Evolutionary conservation across 495 filamentous ascomycete genomes (phyloP).

Genomic region (Lasiosphaeria hispida): DNA sequence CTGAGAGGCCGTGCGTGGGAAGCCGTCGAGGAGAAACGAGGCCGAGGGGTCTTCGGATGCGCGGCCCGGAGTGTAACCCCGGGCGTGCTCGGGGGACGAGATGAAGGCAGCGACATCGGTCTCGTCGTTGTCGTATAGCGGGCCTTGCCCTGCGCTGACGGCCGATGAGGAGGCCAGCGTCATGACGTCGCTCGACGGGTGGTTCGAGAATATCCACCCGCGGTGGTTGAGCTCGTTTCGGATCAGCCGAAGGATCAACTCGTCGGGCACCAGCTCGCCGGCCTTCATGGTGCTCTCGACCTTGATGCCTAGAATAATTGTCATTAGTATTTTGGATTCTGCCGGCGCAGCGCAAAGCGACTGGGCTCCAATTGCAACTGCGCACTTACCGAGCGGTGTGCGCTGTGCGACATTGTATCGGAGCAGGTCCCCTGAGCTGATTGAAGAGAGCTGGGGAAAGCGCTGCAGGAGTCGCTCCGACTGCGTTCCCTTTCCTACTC

Average conservation of each 20-base stretch:
- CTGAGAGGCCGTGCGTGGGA: conserved; percentile 83
- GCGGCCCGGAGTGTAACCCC: conserved; percentile 32
- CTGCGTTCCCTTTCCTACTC: conserved; percentile 91
- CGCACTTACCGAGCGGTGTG: conserved; percentile 73
- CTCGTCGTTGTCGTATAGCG: conserved; percentile 24
- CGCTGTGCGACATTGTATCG: conserved; percentile 86
- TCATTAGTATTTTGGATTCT: background rate
- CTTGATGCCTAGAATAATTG: conserved; percentile 62
- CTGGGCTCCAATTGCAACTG: background rate
- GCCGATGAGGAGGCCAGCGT: conserved; percentile 39
- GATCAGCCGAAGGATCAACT: conserved; percentile 88
- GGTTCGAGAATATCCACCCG: conserved; percentile 66
- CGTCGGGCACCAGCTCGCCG: conserved; percentile 81
- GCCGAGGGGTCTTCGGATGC: conserved; percentile 69
- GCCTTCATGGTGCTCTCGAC: conserved; percentile 83
- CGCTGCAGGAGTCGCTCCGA: conserved; percentile 80
- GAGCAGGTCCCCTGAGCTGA: conserved; percentile 90
- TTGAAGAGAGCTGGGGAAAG: conserved; percentile 84
- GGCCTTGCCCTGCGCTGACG: conserved; percentile 22
- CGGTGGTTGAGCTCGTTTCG: conserved; percentile 77
- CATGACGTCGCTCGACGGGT: conserved; percentile 37
- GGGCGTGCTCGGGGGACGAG: conserved; percentile 38
- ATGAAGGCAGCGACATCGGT: conserved; percentile 39
- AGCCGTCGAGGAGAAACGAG: conserved; percentile 94
- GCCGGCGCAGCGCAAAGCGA: background rate